Evolutionary conservation across 805 yeast species (phyloP), one percentile per base, ranked within the genome.

Genomic region (Ogataea thermomethanolica): DNA sequence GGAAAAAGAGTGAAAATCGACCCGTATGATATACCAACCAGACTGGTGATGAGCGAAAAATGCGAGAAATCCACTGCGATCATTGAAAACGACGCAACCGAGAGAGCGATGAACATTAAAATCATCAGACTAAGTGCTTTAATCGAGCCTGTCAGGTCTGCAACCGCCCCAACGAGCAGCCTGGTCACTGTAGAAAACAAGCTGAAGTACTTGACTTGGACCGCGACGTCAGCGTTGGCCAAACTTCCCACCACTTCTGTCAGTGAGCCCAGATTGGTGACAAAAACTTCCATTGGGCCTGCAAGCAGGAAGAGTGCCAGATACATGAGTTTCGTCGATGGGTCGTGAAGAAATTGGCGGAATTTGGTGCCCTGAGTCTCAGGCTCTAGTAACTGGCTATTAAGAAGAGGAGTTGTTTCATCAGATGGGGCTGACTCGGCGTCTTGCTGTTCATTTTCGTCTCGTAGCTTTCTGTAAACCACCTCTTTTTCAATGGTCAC

Each of bases 261-360:
- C 9, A 89, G 66, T 8, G 90, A 50, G 0, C 90, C 91, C 73
- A 89, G 73, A 57, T 88, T 85, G 43, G 87, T 85, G 49, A 85
- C 77, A 59, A 78, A 87, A 73, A 86, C 80, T 55, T 89, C 97
- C 44, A 86, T 66, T 1, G 95, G 91, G 0, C 97, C 97, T 20
- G 85, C 64, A 22, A 81, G 74, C 27, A 86, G 62, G 21, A 88
- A 67, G 39, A 87, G 71, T 7, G 87, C 73, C 3, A 73, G 45
- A 24, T 84, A 68, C 15, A 86, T 61, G 2, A 80, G 45, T 70
- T 87, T 82, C 23, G 86, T 76, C 2, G 83, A 71, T 14, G 69
- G 67, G 49, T 82, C 86, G 22, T 61, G 59, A 33, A 81, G 57
- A 48, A 65, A 65, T 1, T 23, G 29, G 15, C 41, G 49, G 37